Base-by-base conservation (phyloP, 768 basidiomycete species). In the Termitomyces sp. region DNA sequence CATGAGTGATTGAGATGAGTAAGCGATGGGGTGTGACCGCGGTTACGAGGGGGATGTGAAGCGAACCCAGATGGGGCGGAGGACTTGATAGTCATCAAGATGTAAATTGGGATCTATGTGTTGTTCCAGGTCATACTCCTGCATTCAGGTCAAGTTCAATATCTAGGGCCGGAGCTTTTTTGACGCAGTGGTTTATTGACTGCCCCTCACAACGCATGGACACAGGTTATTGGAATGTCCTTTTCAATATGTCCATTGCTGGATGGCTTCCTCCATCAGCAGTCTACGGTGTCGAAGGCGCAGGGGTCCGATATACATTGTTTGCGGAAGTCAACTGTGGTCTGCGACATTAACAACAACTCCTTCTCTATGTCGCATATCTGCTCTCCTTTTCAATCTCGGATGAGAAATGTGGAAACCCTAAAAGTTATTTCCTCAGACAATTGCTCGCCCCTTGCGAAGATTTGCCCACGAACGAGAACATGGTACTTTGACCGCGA, bases 191-290 rank as follows among this genome's bases (percentile, higher is more conserved):
- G 34, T 12, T 35, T 35, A 35, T n/a, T n/a, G 46, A 16, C 19
- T 39, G 42, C 30, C 16, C 35, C 23, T 49, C 32, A 57, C 43
- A 56, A 35, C 46, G 39, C 35, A 8, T 40, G 30, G 10, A n/a
- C 28, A n/a, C 27, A 81, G 79, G 73, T 62, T 69, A 69, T 34
- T 92, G 92, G 86, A 84, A 88, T 61, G 74, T 93, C 54, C 75
- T 85, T 17, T 96, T 95, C 68, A 86, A 93, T 68, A 71, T 97
- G 3, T 79, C 82, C 16, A 73, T 95, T n/a, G 92, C 94, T 5
- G 94, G 93, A 17, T 96, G 94, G 94, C 77, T 97, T 3, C 94
- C 94, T 8, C 76, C 78, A 1, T 78, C 82, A 16, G 73, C 82
- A 25, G 63, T 52, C 3, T 78, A 83, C 56, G 82, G 84, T 25